Base-by-base conservation (phyloP, 1,139 yeast species). In the Groenewaldozyma auringiensis region DNA sequence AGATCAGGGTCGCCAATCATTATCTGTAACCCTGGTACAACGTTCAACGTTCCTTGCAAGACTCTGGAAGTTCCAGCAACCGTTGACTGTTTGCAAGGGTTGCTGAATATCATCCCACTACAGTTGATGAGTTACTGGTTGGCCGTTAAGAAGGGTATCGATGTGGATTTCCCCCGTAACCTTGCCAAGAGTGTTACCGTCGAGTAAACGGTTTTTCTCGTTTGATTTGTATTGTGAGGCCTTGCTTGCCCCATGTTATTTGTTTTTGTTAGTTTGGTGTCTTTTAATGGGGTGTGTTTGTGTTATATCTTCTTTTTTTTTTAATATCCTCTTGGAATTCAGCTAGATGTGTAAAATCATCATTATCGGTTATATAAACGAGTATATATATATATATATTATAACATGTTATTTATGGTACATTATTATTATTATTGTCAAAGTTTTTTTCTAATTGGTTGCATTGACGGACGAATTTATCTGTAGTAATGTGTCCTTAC, bases 141-240 rank as follows among this genome's bases (percentile, higher is more conserved):
- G 62, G 97, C 98, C 44, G 92, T 87, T 48, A 81, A 83, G 69
- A 84, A 92, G 65, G 97, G 97, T 38, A 83, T 86, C 59, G 95
- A 94, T 65, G 98, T 94, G 49, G 99, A 94, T 67, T 92, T 92
- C 79, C 99, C 99, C 57, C 83, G 98, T 71, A 94, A 94, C 72
- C 78, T 94, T 71, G 99, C 99, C 54, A 94, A 94, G 74, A 83
- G 95, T 41, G 98, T 94, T 49, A 94, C 99, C 45, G 98, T 94
- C 53, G 97, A 83, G 71, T 84, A 74, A 56, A 20, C 14, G 4
- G 13, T 38, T 14, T 9, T 21, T 36, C 4, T 29, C 18, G 31
- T 17, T 34, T 34, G n/a, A 29, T 39, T 18, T 21, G 27, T 42
- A 41, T 37, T 46, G 25, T 25, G n/a, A n/a, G n/a, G n/a, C n/a